Conservation (phyloP, 805 yeast species). For the Yamadazyma ubonensis region DNA sequence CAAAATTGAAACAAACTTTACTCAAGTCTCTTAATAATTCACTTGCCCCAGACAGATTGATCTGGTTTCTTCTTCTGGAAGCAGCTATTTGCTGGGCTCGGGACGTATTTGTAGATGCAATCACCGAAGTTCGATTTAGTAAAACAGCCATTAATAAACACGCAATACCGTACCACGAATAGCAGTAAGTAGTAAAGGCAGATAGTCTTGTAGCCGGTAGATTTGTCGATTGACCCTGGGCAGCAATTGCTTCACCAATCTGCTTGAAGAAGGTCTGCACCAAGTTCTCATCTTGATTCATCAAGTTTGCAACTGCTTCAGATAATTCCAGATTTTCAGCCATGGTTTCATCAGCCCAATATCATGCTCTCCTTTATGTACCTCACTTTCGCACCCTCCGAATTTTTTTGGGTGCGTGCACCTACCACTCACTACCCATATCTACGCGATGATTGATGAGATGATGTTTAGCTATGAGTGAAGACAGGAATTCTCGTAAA, state of each 20-base stretch:
- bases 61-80: constrained; percentile 15
- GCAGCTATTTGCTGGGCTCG: constrained; percentile 22
- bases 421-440: background rate
- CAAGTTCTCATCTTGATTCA: background rate
- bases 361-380: too few relatives aligned
- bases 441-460: constrained; percentile 8
- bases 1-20: constrained; percentile 26
- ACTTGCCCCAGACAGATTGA: constrained; percentile 14
- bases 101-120: constrained; percentile 36
- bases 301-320: background rate
- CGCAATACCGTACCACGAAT: constrained; percentile 36
- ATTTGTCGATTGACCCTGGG: constrained; percentile 10
- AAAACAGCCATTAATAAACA: constrained; percentile 39
- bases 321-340: constrained; percentile 1
- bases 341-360: background rate
- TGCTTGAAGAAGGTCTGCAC: constrained; percentile 2
- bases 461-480: too few relatives aligned
- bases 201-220: constrained; percentile 6
- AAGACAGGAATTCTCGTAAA: too few relatives aligned
- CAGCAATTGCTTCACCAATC: constrained; percentile 5
- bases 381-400: background rate
- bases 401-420: constrained; percentile 1
- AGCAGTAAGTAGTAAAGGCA: constrained; percentile 27
- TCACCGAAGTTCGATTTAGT: constrained; percentile 35
- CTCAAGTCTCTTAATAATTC: constrained; percentile 21